Base-by-base conservation (phyloP, 2,329 filamentous ascomycete species). In the Paracoccidioides brasiliensis region DNA sequence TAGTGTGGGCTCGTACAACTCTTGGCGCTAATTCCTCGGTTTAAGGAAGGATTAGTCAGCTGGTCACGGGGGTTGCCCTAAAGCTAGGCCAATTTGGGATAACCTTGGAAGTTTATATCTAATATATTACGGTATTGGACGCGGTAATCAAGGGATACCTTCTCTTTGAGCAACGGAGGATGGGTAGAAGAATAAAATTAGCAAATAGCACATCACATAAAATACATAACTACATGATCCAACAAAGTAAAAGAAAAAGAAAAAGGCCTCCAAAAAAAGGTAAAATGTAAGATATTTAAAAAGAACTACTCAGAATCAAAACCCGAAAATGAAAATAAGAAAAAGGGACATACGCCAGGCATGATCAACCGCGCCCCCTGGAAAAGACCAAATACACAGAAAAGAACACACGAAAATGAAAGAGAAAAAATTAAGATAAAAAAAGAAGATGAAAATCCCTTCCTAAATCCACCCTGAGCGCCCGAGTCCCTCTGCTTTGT, bases 1-100 rank as follows among this genome's bases (percentile, higher is more conserved):
- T 73, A 72, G 70, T 73, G 71, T 67, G 66, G 66, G 65, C 64
- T 62, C 62, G 22, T 22, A 22, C 67, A 72, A 72, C 70, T 72
- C 70, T 73, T 72, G 70, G 70, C 70, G 61, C 54, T 54, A 50
- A 3, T 35, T n/a, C 10, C 1, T 2, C 5, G 52, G 10, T 54
- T 44, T 69, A 69, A 69, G 65, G 66, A 55, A 45, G 50, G 37
- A 40, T 46, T 28, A 55, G 35, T 45, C 45, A 43, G 5, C 6
- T 54, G 22, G 46, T 28, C 57, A 60, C 56, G 52, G 55, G 57
- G 53, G 53, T 62, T 67, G 68, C 70, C 69, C 71, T 73, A 73
- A 65, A 56, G 38, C 70, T 72, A 71, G 60, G 28, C 22, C 10
- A 3, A 12, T 51, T 52, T 55, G 54, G 54, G 37, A 38, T 44